phyloP scores from a whole-genome alignment of 306 rosid species.

The Glycine soja region DNA sequence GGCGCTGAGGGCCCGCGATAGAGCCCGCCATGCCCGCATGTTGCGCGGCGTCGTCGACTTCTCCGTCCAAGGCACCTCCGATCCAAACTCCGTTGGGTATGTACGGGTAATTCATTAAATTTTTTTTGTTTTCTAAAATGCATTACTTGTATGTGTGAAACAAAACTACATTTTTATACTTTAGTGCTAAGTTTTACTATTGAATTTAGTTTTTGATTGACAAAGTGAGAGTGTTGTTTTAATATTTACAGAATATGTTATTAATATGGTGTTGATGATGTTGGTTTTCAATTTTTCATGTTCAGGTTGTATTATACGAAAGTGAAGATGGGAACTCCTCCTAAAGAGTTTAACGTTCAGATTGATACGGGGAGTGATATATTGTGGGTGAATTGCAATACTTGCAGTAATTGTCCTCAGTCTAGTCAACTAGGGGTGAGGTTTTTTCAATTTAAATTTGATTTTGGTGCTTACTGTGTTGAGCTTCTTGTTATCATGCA shows the following conservation, averaged over 20 bases:
- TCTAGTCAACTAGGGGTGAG: conserved; percentile 88
- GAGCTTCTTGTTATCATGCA: conserved; percentile 26
- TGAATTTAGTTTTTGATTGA: conserved; percentile 7
- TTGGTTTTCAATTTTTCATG: conserved; percentile 42
- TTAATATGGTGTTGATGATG: too few species aligned
- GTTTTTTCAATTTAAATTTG: conserved; percentile 5
- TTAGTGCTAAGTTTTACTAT: background rate
- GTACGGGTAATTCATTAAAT: conserved; percentile 41
- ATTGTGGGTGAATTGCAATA: conserved; percentile 90
- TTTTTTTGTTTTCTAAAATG: background rate
- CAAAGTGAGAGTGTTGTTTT: conserved; percentile 36
- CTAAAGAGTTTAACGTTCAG: conserved; percentile 87
- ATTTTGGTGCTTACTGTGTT: conserved; percentile 1
- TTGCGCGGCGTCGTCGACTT: conserved; percentile 84
- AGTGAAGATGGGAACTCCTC: conserved; percentile 92
- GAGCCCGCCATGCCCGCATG: conserved; percentile 73
- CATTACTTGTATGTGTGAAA: conserved; percentile 32
- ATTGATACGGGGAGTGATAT: conserved; percentile 96
- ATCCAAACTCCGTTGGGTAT: conserved; percentile 76
- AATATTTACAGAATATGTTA: background rate
- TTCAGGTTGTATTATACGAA: conserved; percentile 85
- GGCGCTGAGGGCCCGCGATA: conserved; percentile 70
- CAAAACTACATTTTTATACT: background rate
- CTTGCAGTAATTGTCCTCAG: conserved; percentile 88
- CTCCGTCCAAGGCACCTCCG: conserved; percentile 82